A percentile compares a stretch with the other conserved stretches of the same genome.
These are phyloP conservation scores for Aspergillus ibericus DNA, from an alignment of 2,329 filamentous ascomycete genomes.

Conservation along the genomic window DNA sequence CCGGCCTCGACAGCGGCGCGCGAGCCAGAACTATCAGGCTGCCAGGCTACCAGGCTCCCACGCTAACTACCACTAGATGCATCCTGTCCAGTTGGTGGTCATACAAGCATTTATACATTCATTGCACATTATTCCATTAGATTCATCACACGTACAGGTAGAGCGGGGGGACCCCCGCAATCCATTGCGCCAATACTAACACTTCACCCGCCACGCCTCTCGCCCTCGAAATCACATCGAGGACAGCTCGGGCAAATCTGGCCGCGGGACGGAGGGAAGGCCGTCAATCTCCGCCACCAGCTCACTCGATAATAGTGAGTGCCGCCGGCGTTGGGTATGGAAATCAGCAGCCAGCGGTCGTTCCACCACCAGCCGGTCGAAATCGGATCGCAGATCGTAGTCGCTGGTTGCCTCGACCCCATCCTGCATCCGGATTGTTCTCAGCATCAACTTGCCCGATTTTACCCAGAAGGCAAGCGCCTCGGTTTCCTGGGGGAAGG, in stretches of 20 bases:
- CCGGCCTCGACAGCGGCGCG: not conserved
- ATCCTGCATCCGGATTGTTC: conserved; percentile 28
- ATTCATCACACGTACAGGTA: conserved; percentile 3
- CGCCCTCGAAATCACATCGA: conserved; percentile 6
- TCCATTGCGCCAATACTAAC: not conserved
- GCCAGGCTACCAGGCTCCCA: too few species aligned
- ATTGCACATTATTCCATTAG: not conserved
- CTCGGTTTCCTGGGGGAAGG: conserved; percentile 27
- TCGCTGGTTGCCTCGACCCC: conserved; percentile 28
- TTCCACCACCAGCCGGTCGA: conserved; percentile 29
- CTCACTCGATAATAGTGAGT: conserved; percentile 17
- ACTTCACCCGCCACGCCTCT: not conserved
- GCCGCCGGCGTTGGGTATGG: conserved; percentile 14
- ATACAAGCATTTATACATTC: not conserved
- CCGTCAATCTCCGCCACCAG: conserved; percentile 15
- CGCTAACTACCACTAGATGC: too few species aligned
- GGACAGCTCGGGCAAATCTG: conserved; percentile 20
- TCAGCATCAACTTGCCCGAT: conserved; percentile 26
- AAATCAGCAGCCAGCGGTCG: conserved; percentile 12
- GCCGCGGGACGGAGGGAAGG: conserved; percentile 11
- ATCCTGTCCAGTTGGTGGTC: too few species aligned
- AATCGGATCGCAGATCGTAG: conserved; percentile 34
- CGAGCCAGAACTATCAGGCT: too few species aligned
- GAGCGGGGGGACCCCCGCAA: not conserved
- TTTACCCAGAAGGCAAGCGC: conserved; percentile 23